Conservation (phyloP, 192 early-diverging fungal species). For the Mortierella hygrophila region DNA sequence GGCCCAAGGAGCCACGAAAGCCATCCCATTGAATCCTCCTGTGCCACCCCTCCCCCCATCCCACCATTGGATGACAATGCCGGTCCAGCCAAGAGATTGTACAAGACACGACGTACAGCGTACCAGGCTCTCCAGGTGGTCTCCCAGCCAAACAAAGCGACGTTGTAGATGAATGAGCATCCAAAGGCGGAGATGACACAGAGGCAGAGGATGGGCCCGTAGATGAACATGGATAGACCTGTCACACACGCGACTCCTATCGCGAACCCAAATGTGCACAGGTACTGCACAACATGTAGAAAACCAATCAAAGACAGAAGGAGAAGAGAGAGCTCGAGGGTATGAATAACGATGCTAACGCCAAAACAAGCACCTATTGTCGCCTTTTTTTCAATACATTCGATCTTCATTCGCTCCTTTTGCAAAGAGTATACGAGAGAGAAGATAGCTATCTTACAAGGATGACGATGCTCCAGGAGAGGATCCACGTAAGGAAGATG, state of each 20-base stretch:
- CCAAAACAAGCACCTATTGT: background rate
- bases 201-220: slow-evolving; percentile 16
- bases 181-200: slow-evolving; percentile 9
- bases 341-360: background rate
- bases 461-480: slow-evolving; percentile 7
- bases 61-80: background rate
- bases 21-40: background rate
- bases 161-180: slow-evolving; percentile 7
- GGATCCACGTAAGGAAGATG: slow-evolving; percentile 21
- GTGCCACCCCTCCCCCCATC: background rate
- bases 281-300: background rate
- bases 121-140: background rate
- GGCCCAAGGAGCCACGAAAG: background rate
- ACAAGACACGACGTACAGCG: background rate
- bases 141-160: background rate
- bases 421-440: too few relatives aligned
- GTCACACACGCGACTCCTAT: background rate
- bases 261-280: slow-evolving; percentile 12
- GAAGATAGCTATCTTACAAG: background rate
- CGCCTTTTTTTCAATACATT: background rate
- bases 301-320: background rate
- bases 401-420: too few relatives aligned
- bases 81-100: background rate
- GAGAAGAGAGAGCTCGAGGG: background rate
- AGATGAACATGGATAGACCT: slow-evolving; percentile 19